Percentiles rank a stretch among this genome's conserved stretches.
phyloP scores from a whole-genome alignment of 192 early-diverging fungal genomes.

The Jimgerdemannia lactiflua region DNA sequence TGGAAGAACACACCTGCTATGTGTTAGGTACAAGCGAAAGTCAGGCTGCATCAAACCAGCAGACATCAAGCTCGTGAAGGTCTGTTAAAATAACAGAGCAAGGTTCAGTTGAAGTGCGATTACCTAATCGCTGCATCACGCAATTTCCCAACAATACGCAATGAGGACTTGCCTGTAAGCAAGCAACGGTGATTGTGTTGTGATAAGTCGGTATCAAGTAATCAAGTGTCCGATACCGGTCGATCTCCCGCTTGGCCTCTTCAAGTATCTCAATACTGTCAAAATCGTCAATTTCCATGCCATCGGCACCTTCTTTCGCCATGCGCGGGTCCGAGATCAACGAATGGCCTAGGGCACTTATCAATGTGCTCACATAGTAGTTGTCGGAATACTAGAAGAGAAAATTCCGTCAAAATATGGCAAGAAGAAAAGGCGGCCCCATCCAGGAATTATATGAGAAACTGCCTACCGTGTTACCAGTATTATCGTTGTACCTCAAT shows the following conservation, averaged over 20 bases:
- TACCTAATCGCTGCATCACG: too few relatives aligned
- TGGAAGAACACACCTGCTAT: slow-evolving; percentile 42
- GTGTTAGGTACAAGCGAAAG: slow-evolving; percentile 66
- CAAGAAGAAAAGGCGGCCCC: not conserved
- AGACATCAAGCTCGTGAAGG: slow-evolving; percentile 62
- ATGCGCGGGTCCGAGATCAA: slow-evolving; percentile 50
- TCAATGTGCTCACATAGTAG: slow-evolving; percentile 73
- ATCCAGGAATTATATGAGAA: not conserved
- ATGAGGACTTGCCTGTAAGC: slow-evolving; percentile 58
- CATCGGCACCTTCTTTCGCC: slow-evolving; percentile 16
- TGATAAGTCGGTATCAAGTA: slow-evolving; percentile 83
- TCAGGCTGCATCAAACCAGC: slow-evolving; percentile 65
- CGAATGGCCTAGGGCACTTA: slow-evolving; percentile 66
- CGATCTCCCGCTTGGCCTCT: slow-evolving; percentile 65
- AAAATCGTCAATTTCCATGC: slow-evolving; percentile 30
- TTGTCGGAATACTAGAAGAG: slow-evolving; percentile 63
- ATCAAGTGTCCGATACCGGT: slow-evolving; percentile 76
- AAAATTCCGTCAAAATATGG: not conserved
- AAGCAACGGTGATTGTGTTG: slow-evolving; percentile 78
- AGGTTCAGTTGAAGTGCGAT: not conserved
- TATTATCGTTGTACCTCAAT: slow-evolving; percentile 93
- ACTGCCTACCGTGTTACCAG: slow-evolving; percentile 65
- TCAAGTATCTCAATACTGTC: slow-evolving; percentile 49
- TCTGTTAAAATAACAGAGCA: slow-evolving; percentile 22
- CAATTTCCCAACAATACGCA: not conserved